Evolutionary conservation across 1,139 yeast genomes (phyloP).

Genomic region (Schizosaccharomyces versatilis): DNA sequence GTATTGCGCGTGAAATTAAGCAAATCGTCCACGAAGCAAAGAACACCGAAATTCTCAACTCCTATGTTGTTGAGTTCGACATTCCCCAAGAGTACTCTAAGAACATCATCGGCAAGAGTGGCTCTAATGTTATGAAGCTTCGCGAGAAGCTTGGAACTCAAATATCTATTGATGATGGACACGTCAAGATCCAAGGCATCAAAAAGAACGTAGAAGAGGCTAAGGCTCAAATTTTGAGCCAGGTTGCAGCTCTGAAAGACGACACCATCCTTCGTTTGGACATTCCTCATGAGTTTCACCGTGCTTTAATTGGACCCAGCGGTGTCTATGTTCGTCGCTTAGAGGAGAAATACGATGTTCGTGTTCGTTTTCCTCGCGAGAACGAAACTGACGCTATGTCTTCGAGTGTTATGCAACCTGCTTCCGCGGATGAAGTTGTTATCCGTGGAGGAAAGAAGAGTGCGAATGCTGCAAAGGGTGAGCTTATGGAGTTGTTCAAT

Average conservation of each 20-base stretch:
- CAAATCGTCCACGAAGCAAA: constrained; percentile 40
- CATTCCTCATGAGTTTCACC: constrained; percentile 59
- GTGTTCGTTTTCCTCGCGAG: constrained; percentile 45
- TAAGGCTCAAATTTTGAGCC: constrained; percentile 32
- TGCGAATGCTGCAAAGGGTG: constrained; percentile 68
- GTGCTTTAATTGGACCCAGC: constrained; percentile 63
- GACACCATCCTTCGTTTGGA: constrained; percentile 42
- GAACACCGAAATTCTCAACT: constrained; percentile 37
- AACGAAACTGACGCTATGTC: constrained; percentile 21
- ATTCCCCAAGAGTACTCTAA: constrained; percentile 52
- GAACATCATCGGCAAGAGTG: constrained; percentile 76
- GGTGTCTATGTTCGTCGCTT: constrained; percentile 68
- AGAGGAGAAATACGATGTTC: constrained; percentile 72
- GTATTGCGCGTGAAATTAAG: constrained; percentile 31
- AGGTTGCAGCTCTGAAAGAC: constrained; percentile 65
- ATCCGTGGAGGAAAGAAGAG: constrained; percentile 84
- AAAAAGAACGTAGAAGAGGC: constrained; percentile 64
- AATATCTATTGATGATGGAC: constrained; percentile 48
- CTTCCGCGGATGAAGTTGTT: constrained; percentile 36
- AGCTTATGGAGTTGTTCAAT: constrained; percentile 58
- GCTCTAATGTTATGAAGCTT: constrained; percentile 45
- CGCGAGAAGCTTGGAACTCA: constrained; percentile 62
- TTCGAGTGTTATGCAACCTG: constrained; percentile 17
- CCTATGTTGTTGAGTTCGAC: constrained; percentile 31
- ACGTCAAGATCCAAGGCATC: constrained; percentile 48